Conservation (phyloP, 2,329 filamentous ascomycete genomes). For the Pseudovirgaria hyperparasitica region DNA sequence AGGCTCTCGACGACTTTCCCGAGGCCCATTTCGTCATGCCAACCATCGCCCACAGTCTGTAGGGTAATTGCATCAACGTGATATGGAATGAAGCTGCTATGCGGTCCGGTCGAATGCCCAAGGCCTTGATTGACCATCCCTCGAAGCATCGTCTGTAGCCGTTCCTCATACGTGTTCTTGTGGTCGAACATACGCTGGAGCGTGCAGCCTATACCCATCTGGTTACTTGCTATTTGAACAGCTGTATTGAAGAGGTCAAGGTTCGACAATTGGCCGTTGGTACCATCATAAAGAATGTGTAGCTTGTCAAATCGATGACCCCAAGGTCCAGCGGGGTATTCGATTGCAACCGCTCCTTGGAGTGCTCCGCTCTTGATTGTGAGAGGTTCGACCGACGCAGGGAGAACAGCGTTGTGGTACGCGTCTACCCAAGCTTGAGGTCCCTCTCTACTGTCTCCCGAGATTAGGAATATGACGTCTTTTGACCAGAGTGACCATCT, state of each 20-base stretch:
- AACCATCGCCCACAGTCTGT: constrained; percentile 78
- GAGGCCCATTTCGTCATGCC: constrained; percentile 96
- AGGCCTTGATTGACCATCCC: constrained; percentile 89
- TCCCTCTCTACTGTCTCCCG: constrained; percentile 78
- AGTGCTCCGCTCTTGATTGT: constrained; percentile 86
- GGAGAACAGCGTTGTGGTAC: constrained; percentile 81
- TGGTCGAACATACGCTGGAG: constrained; percentile 80
- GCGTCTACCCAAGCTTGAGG: constrained; percentile 96
- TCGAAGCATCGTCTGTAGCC: constrained; percentile 75
- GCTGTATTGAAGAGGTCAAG: constrained; percentile 93
- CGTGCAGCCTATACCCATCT: constrained; percentile 78
- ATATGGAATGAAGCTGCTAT: constrained; percentile 94
- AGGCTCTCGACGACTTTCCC: constrained; percentile 81
- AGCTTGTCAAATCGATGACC: constrained; percentile 75
- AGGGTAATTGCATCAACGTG: constrained; percentile 93
- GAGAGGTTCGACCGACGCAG: constrained; percentile 56
- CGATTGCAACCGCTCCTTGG: constrained; percentile 85
- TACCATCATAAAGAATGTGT: constrained; percentile 86
- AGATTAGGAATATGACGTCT: constrained; percentile 86
- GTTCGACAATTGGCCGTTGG: constrained; percentile 92
- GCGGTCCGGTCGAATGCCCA: constrained; percentile 77
- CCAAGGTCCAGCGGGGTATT: constrained; percentile 60
- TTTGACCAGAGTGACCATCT: constrained; percentile 98
- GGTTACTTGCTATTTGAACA: constrained; percentile 71
- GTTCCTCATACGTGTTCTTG: constrained; percentile 63